Conservation (phyloP, 306 rosid species). For the Cucurbita ficifolia region DNA sequence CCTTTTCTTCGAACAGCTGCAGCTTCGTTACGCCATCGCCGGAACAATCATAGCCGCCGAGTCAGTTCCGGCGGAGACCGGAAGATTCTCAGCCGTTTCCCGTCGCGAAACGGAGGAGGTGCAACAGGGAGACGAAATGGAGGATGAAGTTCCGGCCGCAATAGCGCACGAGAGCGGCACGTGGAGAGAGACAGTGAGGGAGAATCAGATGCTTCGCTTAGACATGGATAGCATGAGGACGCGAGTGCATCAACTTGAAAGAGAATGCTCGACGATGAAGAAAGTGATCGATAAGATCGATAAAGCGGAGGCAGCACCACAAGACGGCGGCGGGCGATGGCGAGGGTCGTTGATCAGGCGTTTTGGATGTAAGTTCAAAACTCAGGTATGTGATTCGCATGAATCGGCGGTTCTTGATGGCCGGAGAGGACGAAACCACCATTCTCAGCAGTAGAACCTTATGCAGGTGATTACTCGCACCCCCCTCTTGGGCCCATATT, state of each 20-base stretch:
- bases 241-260: slow-evolving; percentile 90
- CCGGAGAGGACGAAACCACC: slow-evolving; percentile 44
- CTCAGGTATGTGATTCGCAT: slow-evolving; percentile 92
- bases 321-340: slow-evolving; percentile 20
- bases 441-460: slow-evolving; percentile 24
- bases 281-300: slow-evolving; percentile 61
- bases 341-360: slow-evolving; percentile 40
- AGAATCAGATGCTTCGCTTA: slow-evolving; percentile 89
- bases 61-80: slow-evolving; percentile 17
- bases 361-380: slow-evolving; percentile 82
- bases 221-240: slow-evolving; percentile 99
- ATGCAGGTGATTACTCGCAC: neutral
- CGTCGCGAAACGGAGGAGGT: slow-evolving; percentile 8
- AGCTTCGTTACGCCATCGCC: slow-evolving; percentile 86
- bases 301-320: slow-evolving; percentile 11
- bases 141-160: slow-evolving; percentile 10
- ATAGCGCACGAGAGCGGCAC: slow-evolving; percentile 23
- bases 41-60: slow-evolving; percentile 60
- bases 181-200: slow-evolving; percentile 73
- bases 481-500: neutral
- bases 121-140: slow-evolving; percentile 5
- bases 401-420: slow-evolving; percentile 53
- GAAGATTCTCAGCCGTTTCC: slow-evolving; percentile 27
- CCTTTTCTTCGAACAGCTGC: slow-evolving; percentile 92
- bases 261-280: slow-evolving; percentile 86